Evolutionary conservation across 768 basidiomycete genomes (phyloP).

Genomic region (Suillus variegatus): DNA sequence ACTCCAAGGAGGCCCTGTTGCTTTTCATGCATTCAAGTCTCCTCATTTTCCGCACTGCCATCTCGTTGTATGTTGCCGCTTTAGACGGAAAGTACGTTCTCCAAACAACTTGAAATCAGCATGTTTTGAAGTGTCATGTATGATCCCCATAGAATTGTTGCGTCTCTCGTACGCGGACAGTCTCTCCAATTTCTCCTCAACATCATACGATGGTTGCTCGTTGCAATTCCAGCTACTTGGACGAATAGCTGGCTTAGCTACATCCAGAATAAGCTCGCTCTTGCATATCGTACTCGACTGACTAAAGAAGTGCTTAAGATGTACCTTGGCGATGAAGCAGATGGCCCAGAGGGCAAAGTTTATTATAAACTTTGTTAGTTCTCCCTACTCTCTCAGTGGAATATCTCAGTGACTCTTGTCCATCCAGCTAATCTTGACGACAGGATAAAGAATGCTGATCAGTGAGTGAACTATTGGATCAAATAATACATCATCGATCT

Average conservation of each 20-base stretch:
- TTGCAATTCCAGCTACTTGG: constrained; percentile 93
- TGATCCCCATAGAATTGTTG: constrained; percentile 71
- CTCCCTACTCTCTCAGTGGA: neutral
- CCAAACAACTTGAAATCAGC: neutral
- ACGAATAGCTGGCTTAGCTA: constrained; percentile 92
- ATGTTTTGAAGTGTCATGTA: constrained; percentile 6
- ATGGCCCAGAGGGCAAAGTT: constrained; percentile 71
- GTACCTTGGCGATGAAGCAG: constrained; percentile 77
- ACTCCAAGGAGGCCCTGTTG: constrained; percentile 85
- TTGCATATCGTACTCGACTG: constrained; percentile 84
- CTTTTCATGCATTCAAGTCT: constrained; percentile 88
- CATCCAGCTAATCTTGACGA: constrained; percentile 89
- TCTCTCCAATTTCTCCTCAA: constrained; percentile 78
- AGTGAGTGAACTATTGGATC: constrained; percentile 47
- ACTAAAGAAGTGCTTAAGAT: constrained; percentile 80
- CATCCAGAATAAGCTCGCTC: constrained; percentile 89
- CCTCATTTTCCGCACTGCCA: constrained; percentile 85
- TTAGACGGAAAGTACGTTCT: constrained; percentile 82
- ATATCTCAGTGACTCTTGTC: constrained; percentile 8
- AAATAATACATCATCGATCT: neutral
- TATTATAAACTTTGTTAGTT: constrained; percentile 89
- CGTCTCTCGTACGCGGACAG: constrained; percentile 88
- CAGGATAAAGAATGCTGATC: constrained; percentile 93
- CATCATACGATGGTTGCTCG: constrained; percentile 85
- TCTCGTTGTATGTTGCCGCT: constrained; percentile 92